Base-by-base conservation (phyloP, 805 yeast species). In the Isabelozyma pseudorhagii region DNA sequence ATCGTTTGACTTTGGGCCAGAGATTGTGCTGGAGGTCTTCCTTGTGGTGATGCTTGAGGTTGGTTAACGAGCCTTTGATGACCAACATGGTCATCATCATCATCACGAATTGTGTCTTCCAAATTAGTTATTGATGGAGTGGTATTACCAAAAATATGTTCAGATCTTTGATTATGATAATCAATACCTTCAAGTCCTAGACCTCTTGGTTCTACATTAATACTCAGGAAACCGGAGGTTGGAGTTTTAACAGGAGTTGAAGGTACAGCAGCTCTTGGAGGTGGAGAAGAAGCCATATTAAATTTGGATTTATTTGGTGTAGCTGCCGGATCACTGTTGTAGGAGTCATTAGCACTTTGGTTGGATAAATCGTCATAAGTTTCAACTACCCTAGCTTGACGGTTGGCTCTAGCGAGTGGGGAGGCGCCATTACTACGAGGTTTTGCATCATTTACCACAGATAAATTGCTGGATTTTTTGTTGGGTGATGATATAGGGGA, bases 351-450 rank as follows among this genome's bases (percentile, higher is more conserved):
- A 4, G 38, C 38, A 11, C 13, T 34, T 13, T 13, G 13, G 4
- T 34, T 34, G 38, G 38, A 34, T 13, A n/a, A 34, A 15, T 54
- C 62, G 31, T 68, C 71, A 46, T 60, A 63, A 2, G 73, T 66
- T 51, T 74, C 79, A 4, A 74, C 69, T 8, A 74, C 77, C 28
- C 78, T 62, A 2, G 79, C 79, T 53, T 74, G 79, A 46, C 79
- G 61, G 48, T 74, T 74, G 6, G 64, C 73, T 52, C 60, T 68
- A 1, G 77, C 79, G 60, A 69, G 60, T 6, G 79, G 79, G 28
- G 76, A 70, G 7, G 73, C 59, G 25, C 69, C 63, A 10, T 58
- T 60, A 61, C 43, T 75, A 59, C 6, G 58, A 53, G 34, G 57
- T 52, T 21, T 50, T 4, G 47, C 54, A 5, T 66, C 72, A 4